Evolutionary conservation across 768 basidiomycete genomes (phyloP).

Genomic region (Auriscalpium vulgare): DNA sequence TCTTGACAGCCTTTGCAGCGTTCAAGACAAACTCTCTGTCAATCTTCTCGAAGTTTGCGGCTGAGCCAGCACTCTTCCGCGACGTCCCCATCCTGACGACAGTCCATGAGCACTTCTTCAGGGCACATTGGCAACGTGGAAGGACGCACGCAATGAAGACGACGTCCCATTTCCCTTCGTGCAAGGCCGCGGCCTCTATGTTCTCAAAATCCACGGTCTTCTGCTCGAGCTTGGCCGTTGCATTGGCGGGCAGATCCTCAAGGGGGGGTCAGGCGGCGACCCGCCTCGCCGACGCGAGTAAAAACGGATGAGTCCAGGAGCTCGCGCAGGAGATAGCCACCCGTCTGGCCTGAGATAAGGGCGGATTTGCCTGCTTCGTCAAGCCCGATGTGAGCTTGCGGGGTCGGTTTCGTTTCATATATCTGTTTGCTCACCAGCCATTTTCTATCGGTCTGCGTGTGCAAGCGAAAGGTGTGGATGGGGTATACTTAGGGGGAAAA

Average conservation of each 20-base stretch:
- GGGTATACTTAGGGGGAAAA: too few relatives aligned
- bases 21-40: conserved; percentile 55
- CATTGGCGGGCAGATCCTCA: conserved; percentile 31
- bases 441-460: too few relatives aligned
- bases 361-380: conserved; percentile 30
- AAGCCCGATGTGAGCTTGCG: too few relatives aligned
- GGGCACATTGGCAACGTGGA: not conserved
- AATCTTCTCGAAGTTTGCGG: conserved; percentile 63
- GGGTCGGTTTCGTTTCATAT: too few relatives aligned
- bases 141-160: conserved; percentile 57
- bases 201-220: conserved; percentile 63
- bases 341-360: conserved; percentile 60
- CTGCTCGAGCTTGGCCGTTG: conserved; percentile 55
- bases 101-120: not conserved
- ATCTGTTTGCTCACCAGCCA: too few relatives aligned
- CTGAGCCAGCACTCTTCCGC: conserved; percentile 48
- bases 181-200: conserved; percentile 40
- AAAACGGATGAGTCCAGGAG: conserved; percentile 50
- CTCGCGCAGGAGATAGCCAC: conserved; percentile 49
- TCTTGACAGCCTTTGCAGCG: conserved; percentile 54
- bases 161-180: conserved; percentile 58
- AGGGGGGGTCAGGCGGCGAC: conserved; percentile 48
- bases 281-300: conserved; percentile 59
- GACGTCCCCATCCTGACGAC: conserved; percentile 54
- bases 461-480: too few relatives aligned